These are phyloP conservation scores for Saksenaea vasiformis DNA, from an alignment of 371 early-diverging fungal species.

Conservation along the genomic window DNA sequence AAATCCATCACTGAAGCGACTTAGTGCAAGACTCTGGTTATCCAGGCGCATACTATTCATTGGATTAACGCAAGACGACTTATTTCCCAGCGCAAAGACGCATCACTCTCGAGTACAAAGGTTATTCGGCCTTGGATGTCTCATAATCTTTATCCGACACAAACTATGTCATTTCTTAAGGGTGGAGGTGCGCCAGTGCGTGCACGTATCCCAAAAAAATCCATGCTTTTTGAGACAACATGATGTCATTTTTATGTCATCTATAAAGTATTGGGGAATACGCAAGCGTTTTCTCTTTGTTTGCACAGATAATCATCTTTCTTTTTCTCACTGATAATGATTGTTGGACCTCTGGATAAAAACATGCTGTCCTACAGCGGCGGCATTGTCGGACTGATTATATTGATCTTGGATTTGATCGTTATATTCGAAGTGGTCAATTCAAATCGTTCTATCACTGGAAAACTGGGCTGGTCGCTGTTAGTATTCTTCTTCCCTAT, in stretches of 20 bases:
- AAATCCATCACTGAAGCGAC: no score
- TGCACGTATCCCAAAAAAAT: no score
- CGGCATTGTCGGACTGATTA: constrained; percentile 50
- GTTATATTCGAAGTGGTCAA: constrained; percentile 65
- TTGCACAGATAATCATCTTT: not conserved
- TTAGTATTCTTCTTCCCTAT: constrained; percentile 67
- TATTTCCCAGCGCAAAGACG: no score
- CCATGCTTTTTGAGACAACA: constrained; percentile 1
- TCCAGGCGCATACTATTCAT: no score
- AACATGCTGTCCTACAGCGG: constrained; percentile 50
- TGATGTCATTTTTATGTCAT: not conserved
- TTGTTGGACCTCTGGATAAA: constrained; percentile 23
- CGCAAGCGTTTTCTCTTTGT: not conserved
- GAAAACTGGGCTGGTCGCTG: constrained; percentile 60
- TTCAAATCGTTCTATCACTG: constrained; percentile 50
- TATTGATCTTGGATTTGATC: constrained; percentile 61
- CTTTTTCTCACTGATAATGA: constrained; percentile 6
- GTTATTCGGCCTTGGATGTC: no score
- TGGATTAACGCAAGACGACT: no score
- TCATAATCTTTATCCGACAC: no score
- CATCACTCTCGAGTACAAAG: no score
- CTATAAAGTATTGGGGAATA: not conserved
- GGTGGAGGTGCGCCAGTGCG: no score
- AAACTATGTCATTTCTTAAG: no score
- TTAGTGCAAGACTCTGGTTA: no score